Percentiles rank a stretch among this genome's conserved stretches.
phyloP scores from a whole-genome alignment of 805 yeast genomes.

The Wickerhamiella shivajii region DNA sequence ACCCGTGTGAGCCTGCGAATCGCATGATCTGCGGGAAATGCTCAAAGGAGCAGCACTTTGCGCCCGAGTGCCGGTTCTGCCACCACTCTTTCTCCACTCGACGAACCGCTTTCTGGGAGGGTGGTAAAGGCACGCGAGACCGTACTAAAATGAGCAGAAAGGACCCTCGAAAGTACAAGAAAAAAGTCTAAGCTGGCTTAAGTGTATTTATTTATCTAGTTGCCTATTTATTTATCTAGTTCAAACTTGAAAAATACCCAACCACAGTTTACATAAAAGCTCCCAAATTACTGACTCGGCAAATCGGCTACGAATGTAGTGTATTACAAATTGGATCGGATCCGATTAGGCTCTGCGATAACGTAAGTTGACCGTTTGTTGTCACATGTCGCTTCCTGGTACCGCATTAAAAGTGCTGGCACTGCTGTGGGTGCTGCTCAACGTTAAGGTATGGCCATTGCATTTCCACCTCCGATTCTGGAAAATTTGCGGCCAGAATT shows the following conservation, averaged over 20 bases:
- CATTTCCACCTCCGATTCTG: slow-evolving; percentile 55
- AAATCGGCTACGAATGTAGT: too few relatives aligned
- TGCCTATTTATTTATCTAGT: background rate
- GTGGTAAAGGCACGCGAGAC: slow-evolving; percentile 32
- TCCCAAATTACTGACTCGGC: too few relatives aligned
- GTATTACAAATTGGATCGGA: too few relatives aligned
- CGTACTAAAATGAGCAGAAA: slow-evolving; percentile 27
- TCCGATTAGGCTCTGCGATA: too few relatives aligned
- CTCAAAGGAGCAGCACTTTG: slow-evolving; percentile 28
- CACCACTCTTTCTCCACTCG: slow-evolving; percentile 24
- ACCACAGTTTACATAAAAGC: slow-evolving; percentile 15
- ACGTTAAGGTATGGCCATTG: slow-evolving; percentile 53
- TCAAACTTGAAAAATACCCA: slow-evolving; percentile 9
- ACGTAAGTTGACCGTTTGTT: too few relatives aligned
- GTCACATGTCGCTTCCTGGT: too few relatives aligned
- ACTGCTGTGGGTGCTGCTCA: slow-evolving; percentile 24
- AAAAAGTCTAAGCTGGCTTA: slow-evolving; percentile 8
- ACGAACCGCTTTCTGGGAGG: slow-evolving; percentile 31
- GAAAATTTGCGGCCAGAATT: slow-evolving; percentile 28
- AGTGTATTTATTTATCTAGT: background rate
- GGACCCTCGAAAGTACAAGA: slow-evolving; percentile 29
- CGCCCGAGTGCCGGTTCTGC: slow-evolving; percentile 25
- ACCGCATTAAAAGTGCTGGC: slow-evolving; percentile 8
- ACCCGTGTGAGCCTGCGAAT: slow-evolving; percentile 25
- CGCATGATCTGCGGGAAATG: slow-evolving; percentile 32